A percentile compares a stretch with the other conserved stretches of the same genome.
Conservation (phyloP, 108 stramenopile genomes). For the Phaeodactylum tricornutum region DNA sequence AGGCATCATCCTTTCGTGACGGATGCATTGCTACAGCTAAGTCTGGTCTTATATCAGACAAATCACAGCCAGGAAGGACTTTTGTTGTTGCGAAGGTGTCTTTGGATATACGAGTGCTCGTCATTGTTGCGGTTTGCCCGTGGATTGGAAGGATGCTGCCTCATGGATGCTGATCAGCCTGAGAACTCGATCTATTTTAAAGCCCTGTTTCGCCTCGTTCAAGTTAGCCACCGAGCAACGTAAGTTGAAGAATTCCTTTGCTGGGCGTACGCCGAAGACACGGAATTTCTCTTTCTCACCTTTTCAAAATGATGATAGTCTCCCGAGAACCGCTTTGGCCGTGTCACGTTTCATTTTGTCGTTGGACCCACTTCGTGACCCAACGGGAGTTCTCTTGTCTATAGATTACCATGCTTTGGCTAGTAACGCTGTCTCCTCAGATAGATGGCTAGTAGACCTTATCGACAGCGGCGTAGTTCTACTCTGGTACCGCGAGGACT, state of each 20-base stretch:
- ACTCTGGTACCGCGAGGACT: constrained; percentile 9
- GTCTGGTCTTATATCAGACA: constrained; percentile 54
- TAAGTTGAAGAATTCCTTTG: no score
- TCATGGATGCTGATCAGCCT: constrained; percentile 44
- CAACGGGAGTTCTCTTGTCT: constrained; percentile 52
- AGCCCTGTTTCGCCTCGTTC: constrained; percentile 53
- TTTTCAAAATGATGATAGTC: constrained; percentile 11
- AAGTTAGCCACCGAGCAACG: constrained; percentile 30
- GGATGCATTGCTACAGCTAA: constrained; percentile 55
- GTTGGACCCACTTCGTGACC: constrained; percentile 76
- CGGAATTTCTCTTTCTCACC: constrained; percentile 1
- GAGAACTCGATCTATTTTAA: constrained; percentile 46
- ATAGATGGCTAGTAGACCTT: constrained; percentile 32
- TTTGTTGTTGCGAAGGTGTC: constrained; percentile 39
- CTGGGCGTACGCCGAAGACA: no score
- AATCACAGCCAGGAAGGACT: constrained; percentile 51
- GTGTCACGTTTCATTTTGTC: constrained; percentile 50
- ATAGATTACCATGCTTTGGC: constrained; percentile 64
- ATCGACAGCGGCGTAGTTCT: constrained; percentile 28
- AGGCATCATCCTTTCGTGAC: constrained; percentile 65
- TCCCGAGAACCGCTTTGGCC: constrained; percentile 40
- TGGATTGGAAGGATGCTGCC: constrained; percentile 6
- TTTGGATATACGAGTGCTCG: constrained; percentile 63
- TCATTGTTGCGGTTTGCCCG: constrained; percentile 28
- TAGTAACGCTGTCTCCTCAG: constrained; percentile 16